Conservation (phyloP, 164 flowering plant species). For the Echeveria elegans region DNA sequence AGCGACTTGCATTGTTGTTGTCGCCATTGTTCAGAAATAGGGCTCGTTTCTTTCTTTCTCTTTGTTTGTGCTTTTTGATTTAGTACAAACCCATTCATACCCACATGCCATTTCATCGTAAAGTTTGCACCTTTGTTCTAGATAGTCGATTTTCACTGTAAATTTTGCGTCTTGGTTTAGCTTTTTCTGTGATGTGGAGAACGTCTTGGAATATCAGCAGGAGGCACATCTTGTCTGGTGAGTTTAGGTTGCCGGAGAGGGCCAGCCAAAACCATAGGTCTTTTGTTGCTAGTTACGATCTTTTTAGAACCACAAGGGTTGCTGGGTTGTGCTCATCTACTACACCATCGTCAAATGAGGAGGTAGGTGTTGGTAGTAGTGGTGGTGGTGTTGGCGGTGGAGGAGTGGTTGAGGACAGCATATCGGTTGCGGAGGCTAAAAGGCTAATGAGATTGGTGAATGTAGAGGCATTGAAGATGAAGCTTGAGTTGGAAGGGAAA, state of each 20-base stretch:
- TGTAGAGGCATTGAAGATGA: too few relatives aligned
- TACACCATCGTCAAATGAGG: too few relatives aligned
- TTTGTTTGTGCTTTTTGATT: too few relatives aligned
- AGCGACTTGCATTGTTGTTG: neutral
- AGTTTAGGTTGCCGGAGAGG: neutral
- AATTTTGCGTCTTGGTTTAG: neutral
- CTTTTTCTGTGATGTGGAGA: neutral
- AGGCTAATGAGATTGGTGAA: too few relatives aligned
- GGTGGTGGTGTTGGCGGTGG: neutral
- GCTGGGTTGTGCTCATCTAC: neutral
- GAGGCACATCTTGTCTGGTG: neutral
- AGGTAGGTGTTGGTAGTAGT: too few relatives aligned
- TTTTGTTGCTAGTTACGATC: constrained; percentile 32
- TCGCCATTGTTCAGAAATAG: too few relatives aligned
- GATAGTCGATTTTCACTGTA: neutral
- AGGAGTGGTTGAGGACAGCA: constrained; percentile 33
- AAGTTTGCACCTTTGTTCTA: neutral
- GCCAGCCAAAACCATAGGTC: constrained; percentile 31
- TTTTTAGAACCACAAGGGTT: neutral
- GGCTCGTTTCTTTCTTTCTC: too few relatives aligned
- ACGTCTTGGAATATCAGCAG: neutral
- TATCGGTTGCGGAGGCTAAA: too few relatives aligned
- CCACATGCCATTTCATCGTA: neutral
- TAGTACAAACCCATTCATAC: too few relatives aligned
- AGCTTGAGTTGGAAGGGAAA: too few relatives aligned